Conservation (phyloP, 1,139 yeast species). For the Lodderomyces pseudojiufengensis region DNA sequence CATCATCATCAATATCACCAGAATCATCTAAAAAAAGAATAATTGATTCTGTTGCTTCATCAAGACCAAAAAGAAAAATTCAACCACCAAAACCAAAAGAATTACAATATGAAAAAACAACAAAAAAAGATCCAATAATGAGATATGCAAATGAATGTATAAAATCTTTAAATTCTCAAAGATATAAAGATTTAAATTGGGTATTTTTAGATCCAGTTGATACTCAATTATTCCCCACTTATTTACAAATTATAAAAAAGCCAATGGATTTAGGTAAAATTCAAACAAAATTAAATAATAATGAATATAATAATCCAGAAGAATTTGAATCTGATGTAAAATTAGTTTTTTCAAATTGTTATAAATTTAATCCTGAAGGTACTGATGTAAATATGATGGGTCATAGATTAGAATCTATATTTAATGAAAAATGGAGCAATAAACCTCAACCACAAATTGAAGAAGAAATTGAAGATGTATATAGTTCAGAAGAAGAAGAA, state of each 20-base stretch:
- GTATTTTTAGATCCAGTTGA: constrained; percentile 85
- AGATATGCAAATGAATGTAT: too few relatives aligned
- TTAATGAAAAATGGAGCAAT: constrained; percentile 86
- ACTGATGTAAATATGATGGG: constrained; percentile 96
- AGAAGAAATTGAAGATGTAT: constrained; percentile 34
- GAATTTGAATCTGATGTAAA: constrained; percentile 82
- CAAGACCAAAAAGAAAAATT: constrained; percentile 88
- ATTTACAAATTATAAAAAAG: constrained; percentile 74
- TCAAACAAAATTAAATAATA: constrained; percentile 73
- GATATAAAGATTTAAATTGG: too few relatives aligned
- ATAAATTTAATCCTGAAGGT: constrained; percentile 90
- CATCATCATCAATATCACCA: constrained; percentile 41
- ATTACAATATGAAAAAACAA: constrained; percentile 64
- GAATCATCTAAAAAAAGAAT: constrained; percentile 41
- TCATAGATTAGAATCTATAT: constrained; percentile 78
- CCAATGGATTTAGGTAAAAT: constrained; percentile 97
- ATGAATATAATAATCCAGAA: constrained; percentile 85
- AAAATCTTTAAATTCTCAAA: too few relatives aligned
- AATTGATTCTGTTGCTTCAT: constrained; percentile 42
- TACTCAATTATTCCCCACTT: constrained; percentile 91
- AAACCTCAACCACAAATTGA: constrained; percentile 74
- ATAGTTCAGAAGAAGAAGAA: constrained; percentile 53
- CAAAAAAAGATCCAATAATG: too few relatives aligned
- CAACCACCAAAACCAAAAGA: constrained; percentile 97
- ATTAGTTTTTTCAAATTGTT: constrained; percentile 84